Evolutionary conservation across 371 early-diverging fungal species (phyloP).

Genomic region (Thermomucor indicae-seudaticae): DNA sequence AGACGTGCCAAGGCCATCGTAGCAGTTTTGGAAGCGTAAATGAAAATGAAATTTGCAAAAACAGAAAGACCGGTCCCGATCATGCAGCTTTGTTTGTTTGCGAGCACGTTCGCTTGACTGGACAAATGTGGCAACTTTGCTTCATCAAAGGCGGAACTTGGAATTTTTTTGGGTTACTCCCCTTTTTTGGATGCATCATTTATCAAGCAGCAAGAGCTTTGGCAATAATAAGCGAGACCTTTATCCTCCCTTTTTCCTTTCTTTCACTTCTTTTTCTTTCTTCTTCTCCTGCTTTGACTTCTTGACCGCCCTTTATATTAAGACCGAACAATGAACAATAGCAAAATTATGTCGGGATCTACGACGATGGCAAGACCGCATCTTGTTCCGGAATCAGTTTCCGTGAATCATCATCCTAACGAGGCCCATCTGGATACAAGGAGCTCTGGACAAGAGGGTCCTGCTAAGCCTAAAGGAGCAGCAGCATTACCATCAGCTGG

Average conservation of each 20-base stretch:
- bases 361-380: neutral
- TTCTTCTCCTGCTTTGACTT: slow-evolving; percentile 8
- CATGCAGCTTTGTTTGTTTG: no score
- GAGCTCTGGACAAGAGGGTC: neutral
- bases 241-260: slow-evolving; percentile 2
- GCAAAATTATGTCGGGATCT: neutral
- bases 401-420: neutral
- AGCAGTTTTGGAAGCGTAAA: no score
- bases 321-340: neutral
- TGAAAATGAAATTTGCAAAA: no score
- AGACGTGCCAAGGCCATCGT: no score
- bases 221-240: slow-evolving; percentile 4
- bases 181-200: slow-evolving; percentile 6
- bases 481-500: slow-evolving; percentile 21
- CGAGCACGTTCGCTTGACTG: no score
- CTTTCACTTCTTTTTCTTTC: slow-evolving; percentile 7
- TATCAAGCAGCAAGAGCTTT: no score
- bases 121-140: no score
- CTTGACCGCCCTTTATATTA: slow-evolving; percentile 6
- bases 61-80: no score
- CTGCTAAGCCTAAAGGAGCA: slow-evolving; percentile 16
- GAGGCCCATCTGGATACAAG: neutral
- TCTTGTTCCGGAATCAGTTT: neutral
- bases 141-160: slow-evolving; percentile 12
- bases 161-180: slow-evolving; percentile 8